Evolutionary conservation across 306 rosid genomes (phyloP).

Genomic region (barrel medic (Medicago truncatula)): DNA sequence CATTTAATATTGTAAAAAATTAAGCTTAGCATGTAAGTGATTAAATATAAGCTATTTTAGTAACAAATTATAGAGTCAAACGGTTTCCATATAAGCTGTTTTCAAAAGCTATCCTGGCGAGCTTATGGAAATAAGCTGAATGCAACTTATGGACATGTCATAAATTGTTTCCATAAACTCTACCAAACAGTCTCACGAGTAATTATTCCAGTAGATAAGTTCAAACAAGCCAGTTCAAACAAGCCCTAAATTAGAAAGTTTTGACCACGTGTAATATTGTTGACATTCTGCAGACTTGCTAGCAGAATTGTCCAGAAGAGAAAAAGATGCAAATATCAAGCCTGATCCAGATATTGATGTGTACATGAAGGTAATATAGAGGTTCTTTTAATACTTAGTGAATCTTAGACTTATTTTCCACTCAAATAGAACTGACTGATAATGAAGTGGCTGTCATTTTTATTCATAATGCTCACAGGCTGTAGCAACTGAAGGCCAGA

Average conservation of each 20-base stretch:
- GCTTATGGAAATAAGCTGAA: neutral
- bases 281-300: neutral
- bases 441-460: constrained; percentile 18
- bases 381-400: neutral
- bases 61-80: no score
- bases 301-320: neutral
- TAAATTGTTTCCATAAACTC: no score
- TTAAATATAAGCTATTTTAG: no score
- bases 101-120: neutral
- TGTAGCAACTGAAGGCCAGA: constrained; percentile 68
- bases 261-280: neutral
- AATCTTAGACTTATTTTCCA: constrained; percentile 22
- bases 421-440: neutral
- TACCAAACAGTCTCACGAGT: no score
- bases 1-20: no score
- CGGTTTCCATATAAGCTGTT: neutral
- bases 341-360: constrained; percentile 71
- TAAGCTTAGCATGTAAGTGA: no score
- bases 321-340: constrained; percentile 19
- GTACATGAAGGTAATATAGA: constrained; percentile 64
- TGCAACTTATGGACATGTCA: no score
- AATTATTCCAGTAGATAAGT: no score
- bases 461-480: constrained; percentile 56
- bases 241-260: no score
- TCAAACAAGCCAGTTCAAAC: no score